These are phyloP conservation scores for Lichenothelia convexa DNA, from an alignment of 495 filamentous ascomycete species.

Conservation along the genomic window DNA sequence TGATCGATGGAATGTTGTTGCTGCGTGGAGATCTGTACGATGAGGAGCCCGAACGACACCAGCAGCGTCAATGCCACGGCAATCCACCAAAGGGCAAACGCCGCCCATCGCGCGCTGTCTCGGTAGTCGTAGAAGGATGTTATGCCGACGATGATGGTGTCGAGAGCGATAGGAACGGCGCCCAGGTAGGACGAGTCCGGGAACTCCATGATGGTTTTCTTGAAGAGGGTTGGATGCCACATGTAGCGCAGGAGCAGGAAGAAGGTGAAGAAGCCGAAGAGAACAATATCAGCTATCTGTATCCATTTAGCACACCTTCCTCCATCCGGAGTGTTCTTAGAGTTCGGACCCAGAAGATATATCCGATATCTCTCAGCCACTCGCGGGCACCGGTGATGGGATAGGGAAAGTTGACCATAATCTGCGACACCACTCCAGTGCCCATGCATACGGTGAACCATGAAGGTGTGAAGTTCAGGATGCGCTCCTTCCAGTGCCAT, in stretches of 20 bases:
- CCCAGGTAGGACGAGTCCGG: conserved; percentile 1
- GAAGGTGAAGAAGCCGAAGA: conserved; percentile 1
- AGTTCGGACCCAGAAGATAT: conserved; percentile 2
- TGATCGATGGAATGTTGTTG: conserved; percentile 1
- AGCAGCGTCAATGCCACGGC: conserved; percentile 3
- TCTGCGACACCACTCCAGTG: conserved; percentile 1
- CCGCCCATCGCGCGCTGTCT: neutral
- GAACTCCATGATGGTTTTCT: conserved; percentile 2
- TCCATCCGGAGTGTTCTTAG: too few relatives aligned
- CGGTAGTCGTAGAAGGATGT: conserved; percentile 2
- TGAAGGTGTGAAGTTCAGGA: conserved; percentile 1
- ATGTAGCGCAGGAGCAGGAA: neutral
- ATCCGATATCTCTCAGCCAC: conserved; percentile 2
- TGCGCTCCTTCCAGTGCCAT: conserved; percentile 2
- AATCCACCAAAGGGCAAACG: conserved; percentile 1
- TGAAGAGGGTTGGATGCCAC: neutral
- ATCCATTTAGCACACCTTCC: neutral
- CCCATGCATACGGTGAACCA: conserved; percentile 4
- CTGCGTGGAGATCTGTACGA: neutral
- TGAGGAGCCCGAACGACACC: neutral
- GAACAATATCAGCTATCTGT: conserved; percentile 1
- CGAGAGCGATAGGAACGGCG: conserved; percentile 1
- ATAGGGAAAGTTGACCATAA: conserved; percentile 3
- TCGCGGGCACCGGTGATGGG: neutral
- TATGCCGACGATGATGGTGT: conserved; percentile 3